Conservation (phyloP, 345 rosid genomes). For the Rubroshorea leprosula region DNA sequence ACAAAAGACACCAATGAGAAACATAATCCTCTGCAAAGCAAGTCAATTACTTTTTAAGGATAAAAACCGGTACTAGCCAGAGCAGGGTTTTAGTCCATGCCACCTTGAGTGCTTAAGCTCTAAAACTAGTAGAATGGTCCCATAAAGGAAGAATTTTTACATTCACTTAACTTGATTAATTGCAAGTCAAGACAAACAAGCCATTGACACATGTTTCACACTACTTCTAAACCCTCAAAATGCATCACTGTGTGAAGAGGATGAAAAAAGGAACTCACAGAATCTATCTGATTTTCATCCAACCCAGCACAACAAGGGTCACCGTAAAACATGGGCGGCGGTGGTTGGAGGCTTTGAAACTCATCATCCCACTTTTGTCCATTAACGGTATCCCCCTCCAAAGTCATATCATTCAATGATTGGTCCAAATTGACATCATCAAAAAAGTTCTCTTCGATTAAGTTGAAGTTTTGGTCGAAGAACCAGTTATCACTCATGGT, state of each 20-base stretch:
- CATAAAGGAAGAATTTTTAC: neutral
- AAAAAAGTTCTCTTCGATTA: conserved; percentile 52
- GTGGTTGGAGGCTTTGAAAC: conserved; percentile 61
- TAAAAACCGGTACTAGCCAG: no score
- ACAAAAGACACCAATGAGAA: no score
- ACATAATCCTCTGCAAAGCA: no score
- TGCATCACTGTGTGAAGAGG: neutral
- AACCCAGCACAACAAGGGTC: conserved; percentile 20
- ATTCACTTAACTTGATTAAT: neutral
- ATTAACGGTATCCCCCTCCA: conserved; percentile 10
- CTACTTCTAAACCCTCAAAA: neutral
- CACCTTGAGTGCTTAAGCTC: no score
- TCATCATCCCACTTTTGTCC: conserved; percentile 54
- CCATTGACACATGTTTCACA: neutral
- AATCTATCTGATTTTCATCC: conserved; percentile 3
- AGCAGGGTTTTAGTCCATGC: no score
- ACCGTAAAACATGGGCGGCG: conserved; percentile 42
- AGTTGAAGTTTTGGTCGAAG: conserved; percentile 43
- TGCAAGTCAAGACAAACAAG: neutral
- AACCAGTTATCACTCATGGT: conserved; percentile 46
- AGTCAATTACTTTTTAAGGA: no score
- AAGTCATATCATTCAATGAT: conserved; percentile 56
- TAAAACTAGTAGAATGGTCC: no score
- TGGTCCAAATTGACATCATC: conserved; percentile 48
- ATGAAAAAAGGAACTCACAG: neutral